Percentiles rank a stretch among this genome's conserved stretches.
phyloP scores from a whole-genome alignment of 768 basidiomycete species.

The Cantharellus anzutake region DNA sequence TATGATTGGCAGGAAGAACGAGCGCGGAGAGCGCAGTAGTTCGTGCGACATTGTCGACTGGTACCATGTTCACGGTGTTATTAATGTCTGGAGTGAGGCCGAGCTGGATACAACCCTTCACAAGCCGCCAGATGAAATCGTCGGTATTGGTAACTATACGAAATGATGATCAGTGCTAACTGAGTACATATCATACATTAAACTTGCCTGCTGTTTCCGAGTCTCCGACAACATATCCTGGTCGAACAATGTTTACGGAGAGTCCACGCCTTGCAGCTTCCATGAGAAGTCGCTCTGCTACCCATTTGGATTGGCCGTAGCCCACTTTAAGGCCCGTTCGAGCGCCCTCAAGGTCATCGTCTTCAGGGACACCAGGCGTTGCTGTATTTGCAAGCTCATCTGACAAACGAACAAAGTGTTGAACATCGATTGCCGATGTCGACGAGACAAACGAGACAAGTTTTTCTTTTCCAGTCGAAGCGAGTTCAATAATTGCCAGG shows the following conservation, averaged over 20 bases:
- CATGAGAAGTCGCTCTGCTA: constrained; percentile 83
- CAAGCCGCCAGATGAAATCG: constrained; percentile 95
- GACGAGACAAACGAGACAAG: constrained; percentile 80
- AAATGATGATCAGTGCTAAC: constrained; percentile 1
- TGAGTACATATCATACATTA: neutral
- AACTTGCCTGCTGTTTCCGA: constrained; percentile 63
- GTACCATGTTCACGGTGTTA: constrained; percentile 96
- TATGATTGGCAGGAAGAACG: constrained; percentile 25
- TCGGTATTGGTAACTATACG: constrained; percentile 86
- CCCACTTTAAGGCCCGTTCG: constrained; percentile 59
- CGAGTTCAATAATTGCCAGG: constrained; percentile 62
- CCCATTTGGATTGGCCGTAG: constrained; percentile 98
- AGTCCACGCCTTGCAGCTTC: constrained; percentile 81
- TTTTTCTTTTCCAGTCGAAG: constrained; percentile 56
- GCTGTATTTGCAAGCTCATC: constrained; percentile 31
- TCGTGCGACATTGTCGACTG: constrained; percentile 87
- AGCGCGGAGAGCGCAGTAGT: constrained; percentile 59
- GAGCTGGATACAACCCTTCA: constrained; percentile 98
- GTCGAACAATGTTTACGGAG: constrained; percentile 69
- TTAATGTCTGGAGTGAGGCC: constrained; percentile 93
- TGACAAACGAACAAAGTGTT: constrained; percentile 74
- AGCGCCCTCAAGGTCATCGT: constrained; percentile 77
- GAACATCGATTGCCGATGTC: constrained; percentile 85
- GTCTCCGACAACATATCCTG: constrained; percentile 93
- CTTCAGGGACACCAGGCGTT: constrained; percentile 53